Base-by-base conservation (phyloP, 2,329 filamentous ascomycete genomes). In the Fusarium sororula region DNA sequence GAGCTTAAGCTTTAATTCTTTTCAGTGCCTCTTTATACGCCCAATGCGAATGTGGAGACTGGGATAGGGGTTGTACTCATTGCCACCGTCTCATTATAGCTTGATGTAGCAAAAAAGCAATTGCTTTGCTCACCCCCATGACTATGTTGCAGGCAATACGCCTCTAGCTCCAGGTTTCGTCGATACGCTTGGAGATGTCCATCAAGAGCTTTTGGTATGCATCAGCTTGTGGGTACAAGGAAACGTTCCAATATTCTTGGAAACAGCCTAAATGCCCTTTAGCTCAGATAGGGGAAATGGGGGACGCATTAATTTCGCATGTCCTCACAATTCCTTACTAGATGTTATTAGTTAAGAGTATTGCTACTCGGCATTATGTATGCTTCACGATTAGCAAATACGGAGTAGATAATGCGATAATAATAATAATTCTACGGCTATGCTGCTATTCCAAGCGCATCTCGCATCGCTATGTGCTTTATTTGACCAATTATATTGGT, bases 381-480 rank as follows among this genome's bases (percentile, higher is more conserved):
- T 24, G 11, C 2, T 17, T 7, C 4, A 7, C 10, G 4, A 11
- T 18, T 24, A 17, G 9, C 5, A 7, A 24, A 18, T 12, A 11
- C 32, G 32, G 14, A 35, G 32, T 35, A 35, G n/a, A 15, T 44
- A 2, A 44, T 5, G 10, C 7, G 15, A 24, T 15, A 24, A 24
- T 9, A 24, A 11, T 10, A 2, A 24, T 24, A 24, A 24, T 42
- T 9, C 22, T 24, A 41, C 5, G 15, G 13, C 39, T 42, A n/a
- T 14, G 1, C 13, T 1, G 14, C 15, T 42, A 0, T 11, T 42
- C 41, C 24, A 1, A 42, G 9, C 3, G 14, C 14, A 42, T 10
- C 13, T 1, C 0, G 14, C 14, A 17, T 42, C 0, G 17, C 32
- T 35, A 0, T 7, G 6, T 0, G 32, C 0, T 35, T 8, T 6